phyloP scores from a whole-genome alignment of 345 rosid species.

The Eucalyptus erythrocorys region DNA sequence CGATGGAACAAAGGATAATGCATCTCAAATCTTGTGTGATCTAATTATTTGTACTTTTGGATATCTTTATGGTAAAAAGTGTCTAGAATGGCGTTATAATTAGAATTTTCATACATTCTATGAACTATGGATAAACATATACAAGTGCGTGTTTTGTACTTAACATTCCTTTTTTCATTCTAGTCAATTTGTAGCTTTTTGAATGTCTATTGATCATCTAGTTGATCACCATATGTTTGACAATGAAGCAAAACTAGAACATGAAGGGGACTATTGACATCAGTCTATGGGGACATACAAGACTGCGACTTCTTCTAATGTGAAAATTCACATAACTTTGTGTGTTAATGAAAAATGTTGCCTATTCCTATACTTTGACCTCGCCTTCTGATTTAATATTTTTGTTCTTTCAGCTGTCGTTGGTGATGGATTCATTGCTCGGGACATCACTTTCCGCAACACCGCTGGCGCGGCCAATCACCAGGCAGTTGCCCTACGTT shows the following conservation, averaged over 20 bases:
- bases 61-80: not conserved
- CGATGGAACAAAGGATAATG: not conserved
- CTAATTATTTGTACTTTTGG: not conserved
- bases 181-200: not conserved
- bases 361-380: not conserved
- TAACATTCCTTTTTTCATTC: not conserved
- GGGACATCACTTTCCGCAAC: constrained; percentile 40
- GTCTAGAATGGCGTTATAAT: not conserved
- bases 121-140: not conserved
- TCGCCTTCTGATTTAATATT: not conserved
- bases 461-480: constrained; percentile 32
- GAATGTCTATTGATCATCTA: not conserved
- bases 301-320: not conserved
- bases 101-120: not conserved
- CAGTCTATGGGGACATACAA: not conserved
- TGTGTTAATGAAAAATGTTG: not conserved
- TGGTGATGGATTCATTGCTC: constrained; percentile 43
- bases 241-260: not conserved
- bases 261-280: not conserved
- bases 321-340: not conserved
- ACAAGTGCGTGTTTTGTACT: not conserved
- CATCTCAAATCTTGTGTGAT: not conserved
- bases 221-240: not conserved
- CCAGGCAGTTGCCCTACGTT: constrained; percentile 46
- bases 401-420: constrained; percentile 16